These are phyloP conservation scores for Mycosphaerella arachidis DNA, from an alignment of 2,329 filamentous ascomycete genomes.

Conservation along the genomic window DNA sequence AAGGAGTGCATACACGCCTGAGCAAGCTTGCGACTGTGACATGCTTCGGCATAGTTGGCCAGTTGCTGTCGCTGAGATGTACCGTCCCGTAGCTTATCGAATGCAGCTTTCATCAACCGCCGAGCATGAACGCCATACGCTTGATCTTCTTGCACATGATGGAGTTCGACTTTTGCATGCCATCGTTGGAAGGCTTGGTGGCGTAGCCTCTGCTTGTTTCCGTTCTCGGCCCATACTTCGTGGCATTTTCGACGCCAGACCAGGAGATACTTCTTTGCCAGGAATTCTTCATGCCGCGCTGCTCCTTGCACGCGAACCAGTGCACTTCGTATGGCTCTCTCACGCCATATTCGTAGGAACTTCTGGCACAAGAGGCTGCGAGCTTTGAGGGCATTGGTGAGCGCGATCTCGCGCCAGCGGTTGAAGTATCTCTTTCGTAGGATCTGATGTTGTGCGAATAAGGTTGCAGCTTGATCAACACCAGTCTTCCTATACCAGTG, in stretches of 20 bases:
- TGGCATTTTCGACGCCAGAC: conserved; percentile 24
- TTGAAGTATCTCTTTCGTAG: conserved; percentile 65
- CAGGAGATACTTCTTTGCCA: conserved; percentile 27
- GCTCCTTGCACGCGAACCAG: conserved; percentile 22
- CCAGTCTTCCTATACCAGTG: conserved; percentile 65
- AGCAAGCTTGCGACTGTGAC: conserved; percentile 2
- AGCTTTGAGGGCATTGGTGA: conserved; percentile 54
- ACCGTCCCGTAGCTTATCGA: neutral
- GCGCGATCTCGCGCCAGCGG: conserved; percentile 63
- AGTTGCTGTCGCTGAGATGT: neutral
- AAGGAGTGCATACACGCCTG: conserved; percentile 27
- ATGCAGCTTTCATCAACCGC: neutral
- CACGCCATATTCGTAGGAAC: conserved; percentile 53
- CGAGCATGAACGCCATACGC: conserved; percentile 8
- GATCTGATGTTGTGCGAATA: conserved; percentile 34
- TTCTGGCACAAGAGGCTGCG: conserved; percentile 50
- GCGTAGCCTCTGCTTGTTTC: conserved; percentile 30
- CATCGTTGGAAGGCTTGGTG: conserved; percentile 14
- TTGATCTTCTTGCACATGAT: conserved; percentile 7
- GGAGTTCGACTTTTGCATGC: conserved; percentile 4
- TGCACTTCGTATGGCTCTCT: conserved; percentile 32
- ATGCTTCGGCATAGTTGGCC: neutral
- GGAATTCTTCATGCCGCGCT: conserved; percentile 22
- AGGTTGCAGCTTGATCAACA: conserved; percentile 58
- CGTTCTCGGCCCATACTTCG: conserved; percentile 27